These are phyloP conservation scores for Mesotaenium endlicherianum DNA, from an alignment of 139 green algal species.

Conservation along the genomic window DNA sequence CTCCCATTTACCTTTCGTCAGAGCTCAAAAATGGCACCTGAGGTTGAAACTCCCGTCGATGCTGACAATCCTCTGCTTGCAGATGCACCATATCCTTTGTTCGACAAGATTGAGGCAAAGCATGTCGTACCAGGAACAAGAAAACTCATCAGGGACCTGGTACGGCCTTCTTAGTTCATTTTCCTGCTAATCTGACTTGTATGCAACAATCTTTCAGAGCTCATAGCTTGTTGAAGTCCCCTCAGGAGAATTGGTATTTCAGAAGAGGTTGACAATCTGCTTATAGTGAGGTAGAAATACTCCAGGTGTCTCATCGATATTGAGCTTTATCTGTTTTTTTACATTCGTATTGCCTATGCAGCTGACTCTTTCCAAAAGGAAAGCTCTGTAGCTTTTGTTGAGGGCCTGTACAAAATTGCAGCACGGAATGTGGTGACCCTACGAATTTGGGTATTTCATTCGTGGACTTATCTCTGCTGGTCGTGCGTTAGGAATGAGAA, in stretches of 20 bases:
- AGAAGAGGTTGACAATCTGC: too few relatives aligned
- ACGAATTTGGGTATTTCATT: too few relatives aligned
- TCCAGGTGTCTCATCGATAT: neutral
- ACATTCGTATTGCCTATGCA: too few relatives aligned
- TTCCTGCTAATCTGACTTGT: neutral
- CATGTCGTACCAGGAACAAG: constrained; percentile 87
- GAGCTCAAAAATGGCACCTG: too few relatives aligned
- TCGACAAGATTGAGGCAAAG: constrained; percentile 77
- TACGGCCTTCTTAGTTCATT: neutral
- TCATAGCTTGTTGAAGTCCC: neutral
- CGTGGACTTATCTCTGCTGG: too few relatives aligned
- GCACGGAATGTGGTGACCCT: too few relatives aligned
- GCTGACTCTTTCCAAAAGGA: too few relatives aligned
- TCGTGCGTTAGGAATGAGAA: too few relatives aligned
- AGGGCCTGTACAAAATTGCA: too few relatives aligned
- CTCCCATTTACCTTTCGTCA: too few relatives aligned
- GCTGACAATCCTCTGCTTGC: neutral
- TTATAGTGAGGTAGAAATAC: too few relatives aligned
- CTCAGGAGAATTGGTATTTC: neutral
- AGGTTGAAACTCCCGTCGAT: neutral
- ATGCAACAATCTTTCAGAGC: neutral
- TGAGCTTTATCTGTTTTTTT: neutral
- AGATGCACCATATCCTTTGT: constrained; percentile 64
- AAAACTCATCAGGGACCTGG: constrained; percentile 68
- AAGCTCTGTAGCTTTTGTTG: too few relatives aligned